phyloP scores from a whole-genome alignment of 129 eudicot species.

The Dittrichia graveolens region DNA sequence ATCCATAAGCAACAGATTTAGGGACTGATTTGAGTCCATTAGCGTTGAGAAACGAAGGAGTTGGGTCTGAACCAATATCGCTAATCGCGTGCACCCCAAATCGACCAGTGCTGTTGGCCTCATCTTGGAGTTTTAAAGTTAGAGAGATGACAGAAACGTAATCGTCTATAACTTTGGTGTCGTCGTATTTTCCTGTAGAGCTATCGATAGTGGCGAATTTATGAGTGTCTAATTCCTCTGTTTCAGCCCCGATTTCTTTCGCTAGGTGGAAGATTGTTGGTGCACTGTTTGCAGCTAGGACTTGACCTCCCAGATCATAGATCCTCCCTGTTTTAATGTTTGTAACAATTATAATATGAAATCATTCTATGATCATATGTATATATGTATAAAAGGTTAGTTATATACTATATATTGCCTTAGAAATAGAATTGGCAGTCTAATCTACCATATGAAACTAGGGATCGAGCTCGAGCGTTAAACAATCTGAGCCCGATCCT shows the following conservation, averaged over 20 bases:
- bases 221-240: constrained; percentile 41
- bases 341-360: not conserved
- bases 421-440: too few relatives aligned
- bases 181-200: constrained; percentile 35
- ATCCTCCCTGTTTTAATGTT: constrained; percentile 37
- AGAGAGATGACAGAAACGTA: constrained; percentile 45
- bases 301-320: constrained; percentile 58
- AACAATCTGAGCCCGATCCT: too few relatives aligned
- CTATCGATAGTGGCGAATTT: constrained; percentile 41
- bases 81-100: constrained; percentile 51
- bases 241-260: constrained; percentile 41
- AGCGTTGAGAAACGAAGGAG: constrained; percentile 39
- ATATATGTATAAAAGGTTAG: too few relatives aligned
- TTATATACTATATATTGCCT: too few relatives aligned
- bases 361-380: too few relatives aligned
- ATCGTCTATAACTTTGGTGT: constrained; percentile 39
- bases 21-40: constrained; percentile 50
- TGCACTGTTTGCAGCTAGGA: constrained; percentile 49
- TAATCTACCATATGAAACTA: too few relatives aligned
- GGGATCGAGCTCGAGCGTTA: too few relatives aligned
- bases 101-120: constrained; percentile 37
- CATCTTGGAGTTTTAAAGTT: constrained; percentile 48
- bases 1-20: constrained; percentile 46
- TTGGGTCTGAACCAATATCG: constrained; percentile 47
- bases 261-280: constrained; percentile 53